Evolutionary conservation across 1,284 basidiomycete genomes (phyloP).

Genomic region (Marasmius fiardii): DNA sequence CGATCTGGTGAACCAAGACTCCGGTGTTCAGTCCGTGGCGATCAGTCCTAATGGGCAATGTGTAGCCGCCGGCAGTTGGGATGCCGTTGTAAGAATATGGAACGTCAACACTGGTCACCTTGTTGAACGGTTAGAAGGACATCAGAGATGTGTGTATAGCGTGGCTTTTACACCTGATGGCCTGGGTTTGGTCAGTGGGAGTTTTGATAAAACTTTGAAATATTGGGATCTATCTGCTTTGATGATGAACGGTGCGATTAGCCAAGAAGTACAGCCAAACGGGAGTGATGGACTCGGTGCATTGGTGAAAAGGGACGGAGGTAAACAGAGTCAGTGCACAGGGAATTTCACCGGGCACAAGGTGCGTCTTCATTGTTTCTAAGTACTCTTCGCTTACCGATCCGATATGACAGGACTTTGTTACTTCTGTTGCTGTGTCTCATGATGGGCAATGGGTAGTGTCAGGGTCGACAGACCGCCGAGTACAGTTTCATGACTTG

Average conservation of each 20-base stretch:
- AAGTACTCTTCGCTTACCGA: not conserved
- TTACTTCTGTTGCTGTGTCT: constrained; percentile 78
- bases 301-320: constrained; percentile 25
- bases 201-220: constrained; percentile 85
- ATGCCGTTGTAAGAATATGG: constrained; percentile 87
- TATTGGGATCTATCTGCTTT: constrained; percentile 78
- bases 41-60: constrained; percentile 54
- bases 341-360: constrained; percentile 86
- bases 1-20: too few relatives aligned
- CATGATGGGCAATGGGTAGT: constrained; percentile 88
- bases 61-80: constrained; percentile 82
- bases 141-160: constrained; percentile 83
- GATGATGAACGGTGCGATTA: constrained; percentile 21
- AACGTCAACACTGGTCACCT: constrained; percentile 71
- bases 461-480: constrained; percentile 88
- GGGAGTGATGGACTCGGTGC: constrained; percentile 20
- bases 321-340: constrained; percentile 49
- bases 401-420: constrained; percentile 62
- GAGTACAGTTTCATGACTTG: constrained; percentile 88
- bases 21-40: too few relatives aligned
- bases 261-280: constrained; percentile 37
- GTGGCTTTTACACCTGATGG: constrained; percentile 90
- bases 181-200: constrained; percentile 75
- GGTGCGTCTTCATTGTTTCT: constrained; percentile 38
- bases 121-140: constrained; percentile 75